These are phyloP conservation scores for Fraxinus ornus DNA, from an alignment of 305 asterid species.

Conservation along the genomic window DNA sequence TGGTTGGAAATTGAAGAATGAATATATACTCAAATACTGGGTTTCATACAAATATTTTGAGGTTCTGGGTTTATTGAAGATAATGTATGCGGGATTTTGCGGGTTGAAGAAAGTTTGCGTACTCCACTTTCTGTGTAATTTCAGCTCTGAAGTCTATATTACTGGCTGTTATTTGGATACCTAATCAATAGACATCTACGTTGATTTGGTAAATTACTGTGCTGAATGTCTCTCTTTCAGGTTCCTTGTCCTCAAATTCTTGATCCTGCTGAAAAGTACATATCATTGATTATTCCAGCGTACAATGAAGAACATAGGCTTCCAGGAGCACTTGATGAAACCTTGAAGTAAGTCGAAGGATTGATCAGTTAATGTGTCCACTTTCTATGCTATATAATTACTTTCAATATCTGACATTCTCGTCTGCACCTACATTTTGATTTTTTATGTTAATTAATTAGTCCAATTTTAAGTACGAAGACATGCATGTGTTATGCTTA, in stretches of 20 bases:
- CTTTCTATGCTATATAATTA: slow-evolving; percentile 4
- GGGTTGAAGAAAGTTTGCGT: neutral
- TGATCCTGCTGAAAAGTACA: slow-evolving; percentile 86
- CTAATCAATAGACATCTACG: neutral
- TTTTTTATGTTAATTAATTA: too few species aligned
- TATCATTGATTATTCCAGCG: slow-evolving; percentile 89
- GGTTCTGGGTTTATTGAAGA: neutral
- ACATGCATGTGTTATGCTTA: neutral
- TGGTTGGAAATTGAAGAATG: neutral
- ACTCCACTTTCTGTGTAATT: neutral
- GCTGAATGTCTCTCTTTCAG: slow-evolving; percentile 42
- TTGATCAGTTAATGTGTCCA: slow-evolving; percentile 3
- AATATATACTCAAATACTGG: neutral
- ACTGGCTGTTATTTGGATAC: slow-evolving; percentile 14
- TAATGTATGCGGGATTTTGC: neutral
- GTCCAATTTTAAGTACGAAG: neutral
- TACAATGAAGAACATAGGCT: slow-evolving; percentile 88
- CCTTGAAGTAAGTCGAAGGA: slow-evolving; percentile 51
- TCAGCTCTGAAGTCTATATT: neutral
- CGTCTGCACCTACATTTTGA: neutral
- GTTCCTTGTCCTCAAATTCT: slow-evolving; percentile 77
- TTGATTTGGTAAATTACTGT: slow-evolving; percentile 14
- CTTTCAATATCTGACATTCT: neutral
- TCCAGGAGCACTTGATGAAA: slow-evolving; percentile 87
- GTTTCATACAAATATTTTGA: neutral